Evolutionary conservation across 2,329 filamentous ascomycete genomes (phyloP), one percentile per base, ranked within the genome.

Genomic region (Sarocladiaceae sp.): DNA sequence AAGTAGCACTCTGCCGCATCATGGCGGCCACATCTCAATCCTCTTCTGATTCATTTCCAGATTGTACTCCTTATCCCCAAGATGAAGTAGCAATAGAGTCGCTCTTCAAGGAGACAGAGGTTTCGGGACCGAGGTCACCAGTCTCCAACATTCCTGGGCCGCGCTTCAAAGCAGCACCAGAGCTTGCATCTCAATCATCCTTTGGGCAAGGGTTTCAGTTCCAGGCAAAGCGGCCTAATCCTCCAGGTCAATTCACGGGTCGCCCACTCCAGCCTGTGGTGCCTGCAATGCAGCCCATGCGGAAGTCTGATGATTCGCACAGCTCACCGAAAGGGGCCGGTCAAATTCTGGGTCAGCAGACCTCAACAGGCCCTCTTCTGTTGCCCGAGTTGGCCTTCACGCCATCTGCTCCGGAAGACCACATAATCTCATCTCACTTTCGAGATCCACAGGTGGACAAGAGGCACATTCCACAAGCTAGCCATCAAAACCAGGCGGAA

Each of bases 181-280:
- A 48, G 13, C 26, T 31, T 15, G 15, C 33, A 12, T 48, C 44
- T 33, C 26, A 17, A 12, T 17, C 26, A 20, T 15, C 12, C 6
- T 17, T 48, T 6, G 44, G 22, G 12, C 25, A 33, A 13, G 44
- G 28, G 15, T 48, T 48, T 17, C 44, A 48, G 28, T 48, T 23
- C 44, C 44, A 48, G 26, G 26, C 44, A 8, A 48, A 48, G 44
- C 25, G 4, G 11, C 44, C 44, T 7, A 48, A 48, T 18, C 44
- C 26, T 31, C 44, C 44, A 3, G 44, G 44, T 15, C 44, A 48
- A 10, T 48, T 48, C 26, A 20, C 26, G 7, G 44, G 26, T 17
- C 44, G 44, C 13, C n/a, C 44, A 33, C 8, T 31, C 12, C 44
- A 48, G 17, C 26, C 26, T 10, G 17, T 33, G 12, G 5, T 20